Base-by-base conservation (phyloP, 1,139 yeast genomes). In the Candida labiduridarum region DNA sequence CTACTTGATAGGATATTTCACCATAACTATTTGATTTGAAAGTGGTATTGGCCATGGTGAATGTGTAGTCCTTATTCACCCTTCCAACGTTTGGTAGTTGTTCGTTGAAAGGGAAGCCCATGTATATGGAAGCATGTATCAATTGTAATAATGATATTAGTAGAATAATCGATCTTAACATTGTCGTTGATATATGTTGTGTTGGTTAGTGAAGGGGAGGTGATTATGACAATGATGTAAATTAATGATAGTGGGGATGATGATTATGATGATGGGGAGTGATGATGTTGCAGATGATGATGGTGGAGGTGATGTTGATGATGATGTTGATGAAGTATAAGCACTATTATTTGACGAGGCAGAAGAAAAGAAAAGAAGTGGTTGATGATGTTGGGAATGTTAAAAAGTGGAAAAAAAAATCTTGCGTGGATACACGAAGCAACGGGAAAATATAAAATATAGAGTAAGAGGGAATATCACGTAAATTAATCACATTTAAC, bases 31-130 rank as follows among this genome's bases (percentile, higher is more conserved):
- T 47, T 3, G 89, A 79, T 54, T 79, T 75, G 66, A 82, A 91
- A 3, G 99, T 92, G 57, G 85, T 83, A 52, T 79, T 72, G 47
- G 92, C 85, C 50, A 94, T 71, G 41, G 84, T 79, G 68, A 89
- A 94, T n/a, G 71, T 57, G 69, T 87, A 94, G 1, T 66, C 61
- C 56, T 82, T 73, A 55, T 83, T 82, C 15, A 83, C 80, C 52
- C 96, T 78, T 4, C 96, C 97, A 11, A 94, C 89, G 35, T 91
- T 87, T 15, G 98, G 98, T 36, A 84, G 77, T 68, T 94, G 99
- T 62, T 85, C 84, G 56, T 80, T 71, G 62, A 94, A 81, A 7
- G 97, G 95, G 72, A 87, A 92, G 42, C 92, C 91, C 52, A 83
- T 78, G 55, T 80, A 79, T 41, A 74, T 65, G 48, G 66, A 66